Percentiles rank a stretch among this genome's conserved stretches.
phyloP scores from a whole-genome alignment of 139 green algal genomes.

The Astrephomene gubernaculifera region DNA sequence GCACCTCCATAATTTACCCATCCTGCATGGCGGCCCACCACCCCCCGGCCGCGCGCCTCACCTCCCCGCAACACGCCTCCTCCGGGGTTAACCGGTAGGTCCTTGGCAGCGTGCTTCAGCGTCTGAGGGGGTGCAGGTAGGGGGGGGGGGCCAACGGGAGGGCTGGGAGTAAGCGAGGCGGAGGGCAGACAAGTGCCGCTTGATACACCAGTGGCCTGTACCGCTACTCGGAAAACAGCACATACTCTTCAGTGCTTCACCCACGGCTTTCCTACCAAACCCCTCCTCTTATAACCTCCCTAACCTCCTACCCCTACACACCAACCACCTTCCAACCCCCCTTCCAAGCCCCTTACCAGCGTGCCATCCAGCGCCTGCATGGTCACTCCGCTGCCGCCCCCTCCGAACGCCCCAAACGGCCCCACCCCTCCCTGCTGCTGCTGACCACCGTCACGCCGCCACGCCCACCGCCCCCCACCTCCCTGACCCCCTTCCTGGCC shows the following conservation, averaged over 20 bases:
- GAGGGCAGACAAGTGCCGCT: too few relatives aligned
- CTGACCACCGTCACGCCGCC: background rate
- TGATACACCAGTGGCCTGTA: too few relatives aligned
- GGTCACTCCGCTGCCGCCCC: constrained; percentile 2
- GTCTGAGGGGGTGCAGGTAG: background rate
- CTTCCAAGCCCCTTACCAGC: too few relatives aligned
- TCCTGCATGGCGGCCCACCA: too few relatives aligned
- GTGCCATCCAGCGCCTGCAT: constrained; percentile 59
- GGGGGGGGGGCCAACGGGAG: background rate
- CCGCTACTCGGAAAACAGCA: too few relatives aligned
- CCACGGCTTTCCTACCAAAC: too few relatives aligned
- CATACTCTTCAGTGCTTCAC: too few relatives aligned
- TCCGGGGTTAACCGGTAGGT: constrained; percentile 44
- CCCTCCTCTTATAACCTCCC: too few relatives aligned
- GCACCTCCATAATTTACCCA: too few relatives aligned
- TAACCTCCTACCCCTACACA: too few relatives aligned
- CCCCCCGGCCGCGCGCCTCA: background rate
- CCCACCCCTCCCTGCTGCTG: background rate
- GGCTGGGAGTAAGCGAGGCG: background rate
- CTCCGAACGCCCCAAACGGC: background rate
- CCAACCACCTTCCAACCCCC: too few relatives aligned
- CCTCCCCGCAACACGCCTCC: constrained; percentile 41
- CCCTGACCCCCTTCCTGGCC: too few relatives aligned
- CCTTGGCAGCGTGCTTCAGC: background rate
- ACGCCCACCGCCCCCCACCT: background rate